Evolutionary conservation across 768 basidiomycete genomes (phyloP), one percentile per base, ranked within the genome.

Genomic region (Russula virescens): DNA sequence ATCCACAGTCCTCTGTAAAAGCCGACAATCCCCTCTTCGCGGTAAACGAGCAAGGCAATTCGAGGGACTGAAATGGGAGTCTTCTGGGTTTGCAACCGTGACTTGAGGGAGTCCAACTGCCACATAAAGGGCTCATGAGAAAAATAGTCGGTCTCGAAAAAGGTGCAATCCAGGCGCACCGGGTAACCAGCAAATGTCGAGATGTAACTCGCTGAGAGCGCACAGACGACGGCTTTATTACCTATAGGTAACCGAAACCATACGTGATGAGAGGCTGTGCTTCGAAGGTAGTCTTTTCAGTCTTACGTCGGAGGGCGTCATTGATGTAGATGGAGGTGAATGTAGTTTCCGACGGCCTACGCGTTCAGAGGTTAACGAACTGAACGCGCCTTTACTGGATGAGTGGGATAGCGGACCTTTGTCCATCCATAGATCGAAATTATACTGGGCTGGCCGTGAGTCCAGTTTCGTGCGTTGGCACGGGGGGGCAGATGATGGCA

Each of bases 151-250:
- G 7, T n/a, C 38, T 9, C 28, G 4, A 11, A 34, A 21, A 26
- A 42, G 21, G n/a, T 8, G 9, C 23, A 53, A 9, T 42, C 2
- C n/a, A 34, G 26, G 70, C 75, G 58, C 57, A 83, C 91, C 60
- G 93, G 93, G 74, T 94, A 96, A 54, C 94, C 94, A 60, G 89
- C 89, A 70, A 96, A 84, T 16, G 95, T 97, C 51, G 94, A 94
- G 67, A 94, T 82, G 74, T 94, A 89, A 69, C 92, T 94, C 54
- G 94, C 94, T 46, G 91, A 86, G 63, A 95, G 85, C 40, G 94
- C 94, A 70, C 90, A 93, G 43, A 89, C 91, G 70, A 93, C 88
- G 55, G 91, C 85, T 76, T 91, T 92, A 79, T 94, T 86, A 65
- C 80, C 91, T 93, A 74, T 46, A 46, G 42, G 52, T 38, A 34